phyloP scores from a whole-genome alignment of 139 green algal species.

The Coelastrella sp. region DNA sequence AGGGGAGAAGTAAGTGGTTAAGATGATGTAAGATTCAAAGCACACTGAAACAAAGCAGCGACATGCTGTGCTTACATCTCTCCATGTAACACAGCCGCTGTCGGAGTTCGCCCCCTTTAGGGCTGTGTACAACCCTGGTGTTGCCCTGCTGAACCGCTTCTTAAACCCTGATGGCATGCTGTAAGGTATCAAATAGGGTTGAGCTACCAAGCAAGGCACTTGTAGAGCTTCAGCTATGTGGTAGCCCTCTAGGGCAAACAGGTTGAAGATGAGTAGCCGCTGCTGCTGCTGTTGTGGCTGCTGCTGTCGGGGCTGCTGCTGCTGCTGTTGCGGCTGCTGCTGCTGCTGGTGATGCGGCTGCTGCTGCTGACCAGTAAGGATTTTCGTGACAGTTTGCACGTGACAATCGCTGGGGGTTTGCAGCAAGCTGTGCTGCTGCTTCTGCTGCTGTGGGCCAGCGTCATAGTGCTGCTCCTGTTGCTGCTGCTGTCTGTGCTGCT shows the following conservation, averaged over 20 bases:
- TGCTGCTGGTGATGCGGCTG: neutral
- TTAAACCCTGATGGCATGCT: conserved; percentile 52
- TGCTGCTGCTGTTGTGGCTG: conserved; percentile 21
- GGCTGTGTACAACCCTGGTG: conserved; percentile 47
- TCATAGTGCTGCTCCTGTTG: neutral
- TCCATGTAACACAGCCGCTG: conserved; percentile 15
- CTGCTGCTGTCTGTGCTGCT: neutral
- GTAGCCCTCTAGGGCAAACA: conserved; percentile 74
- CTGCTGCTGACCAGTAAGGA: no score
- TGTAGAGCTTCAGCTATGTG: conserved; percentile 72
- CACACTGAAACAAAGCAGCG: neutral
- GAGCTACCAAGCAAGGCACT: conserved; percentile 61
- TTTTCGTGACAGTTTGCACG: no score
- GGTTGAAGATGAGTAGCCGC: conserved; percentile 64
- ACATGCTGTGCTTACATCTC: conserved; percentile 8
- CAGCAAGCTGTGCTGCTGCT: no score
- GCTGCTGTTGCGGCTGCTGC: neutral
- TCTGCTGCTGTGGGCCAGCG: neutral
- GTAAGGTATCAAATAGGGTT: conserved; percentile 78
- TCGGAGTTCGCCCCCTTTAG: conserved; percentile 39
- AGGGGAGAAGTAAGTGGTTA: no score
- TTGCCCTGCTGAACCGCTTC: conserved; percentile 44
- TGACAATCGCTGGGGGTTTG: no score
- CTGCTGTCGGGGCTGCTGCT: neutral
- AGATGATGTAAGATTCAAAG: no score